Conservation (phyloP, 495 filamentous ascomycete species). For the Podospora anserina region DNA sequence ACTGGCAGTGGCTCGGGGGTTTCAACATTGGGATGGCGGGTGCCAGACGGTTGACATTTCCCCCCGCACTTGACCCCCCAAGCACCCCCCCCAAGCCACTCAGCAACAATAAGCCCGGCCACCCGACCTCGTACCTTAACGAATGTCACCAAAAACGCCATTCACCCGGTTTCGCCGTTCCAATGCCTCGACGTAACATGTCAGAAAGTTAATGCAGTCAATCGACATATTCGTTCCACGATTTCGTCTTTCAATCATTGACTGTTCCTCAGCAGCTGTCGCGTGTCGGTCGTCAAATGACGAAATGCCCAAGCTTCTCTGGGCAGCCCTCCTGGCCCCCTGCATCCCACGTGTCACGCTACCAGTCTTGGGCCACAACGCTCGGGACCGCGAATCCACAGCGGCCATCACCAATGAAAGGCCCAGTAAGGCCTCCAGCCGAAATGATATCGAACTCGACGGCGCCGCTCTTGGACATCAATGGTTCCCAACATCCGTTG, state of each 20-base stretch:
- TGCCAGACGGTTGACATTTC: neutral
- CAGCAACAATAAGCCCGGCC: too few relatives aligned
- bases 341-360: slow-evolving; percentile 4
- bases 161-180: neutral
- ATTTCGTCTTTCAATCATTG: neutral
- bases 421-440: neutral
- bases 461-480: neutral
- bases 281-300: neutral
- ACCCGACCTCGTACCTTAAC: neutral
- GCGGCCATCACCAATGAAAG: neutral
- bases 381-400: neutral
- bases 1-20: neutral
- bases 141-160: neutral
- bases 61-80: neutral
- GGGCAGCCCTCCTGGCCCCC: neutral
- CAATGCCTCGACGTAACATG: neutral
- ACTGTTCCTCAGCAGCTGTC: neutral
- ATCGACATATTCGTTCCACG: neutral
- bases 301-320: neutral
- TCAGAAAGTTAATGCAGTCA: neutral
- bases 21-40: neutral
- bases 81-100: too few relatives aligned
- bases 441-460: neutral
- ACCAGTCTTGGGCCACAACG: neutral
- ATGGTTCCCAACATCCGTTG: neutral